Conservation (phyloP, 1,284 basidiomycete genomes). For the Cryptococcus amylolentus region DNA sequence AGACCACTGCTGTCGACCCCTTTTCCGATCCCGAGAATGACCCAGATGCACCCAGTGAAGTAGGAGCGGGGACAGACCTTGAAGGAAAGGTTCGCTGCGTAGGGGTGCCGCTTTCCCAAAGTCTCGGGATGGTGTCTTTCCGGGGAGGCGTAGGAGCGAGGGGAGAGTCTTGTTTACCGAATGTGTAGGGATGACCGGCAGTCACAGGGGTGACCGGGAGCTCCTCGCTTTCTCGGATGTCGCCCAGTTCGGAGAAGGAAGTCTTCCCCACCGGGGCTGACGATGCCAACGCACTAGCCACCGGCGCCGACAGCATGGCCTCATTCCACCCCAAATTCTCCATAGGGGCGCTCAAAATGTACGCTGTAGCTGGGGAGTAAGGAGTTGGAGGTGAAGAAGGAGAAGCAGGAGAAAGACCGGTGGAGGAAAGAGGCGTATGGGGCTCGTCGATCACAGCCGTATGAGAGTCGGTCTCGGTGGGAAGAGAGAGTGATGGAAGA, state of each 20-base stretch:
- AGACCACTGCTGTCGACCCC: not conserved
- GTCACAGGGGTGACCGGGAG: too few relatives aligned
- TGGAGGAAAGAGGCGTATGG: not conserved
- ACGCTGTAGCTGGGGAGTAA: constrained; percentile 25
- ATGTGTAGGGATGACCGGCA: constrained; percentile 10
- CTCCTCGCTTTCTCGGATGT: too few relatives aligned
- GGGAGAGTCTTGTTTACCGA: constrained; percentile 7
- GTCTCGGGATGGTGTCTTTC: not conserved
- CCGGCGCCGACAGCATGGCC: constrained; percentile 1
- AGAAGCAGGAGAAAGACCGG: not conserved
- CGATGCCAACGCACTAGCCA: not conserved
- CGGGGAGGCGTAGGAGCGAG: not conserved
- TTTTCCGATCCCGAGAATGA: not conserved
- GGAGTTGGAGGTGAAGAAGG: constrained; percentile 10
- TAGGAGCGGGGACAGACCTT: not conserved
- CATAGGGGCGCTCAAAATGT: constrained; percentile 16
- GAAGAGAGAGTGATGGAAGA: not conserved
- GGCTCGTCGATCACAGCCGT: not conserved
- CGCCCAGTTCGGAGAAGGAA: too few relatives aligned
- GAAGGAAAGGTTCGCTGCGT: constrained; percentile 6
- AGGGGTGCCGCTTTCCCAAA: not conserved
- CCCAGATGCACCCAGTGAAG: not conserved
- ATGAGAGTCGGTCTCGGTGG: not conserved
- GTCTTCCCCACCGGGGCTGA: too few relatives aligned
- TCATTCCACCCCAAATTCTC: constrained; percentile 4